Evolutionary conservation across 192 early-diverging fungal genomes (phyloP).

Genomic region (Obelidium mucronatum): DNA sequence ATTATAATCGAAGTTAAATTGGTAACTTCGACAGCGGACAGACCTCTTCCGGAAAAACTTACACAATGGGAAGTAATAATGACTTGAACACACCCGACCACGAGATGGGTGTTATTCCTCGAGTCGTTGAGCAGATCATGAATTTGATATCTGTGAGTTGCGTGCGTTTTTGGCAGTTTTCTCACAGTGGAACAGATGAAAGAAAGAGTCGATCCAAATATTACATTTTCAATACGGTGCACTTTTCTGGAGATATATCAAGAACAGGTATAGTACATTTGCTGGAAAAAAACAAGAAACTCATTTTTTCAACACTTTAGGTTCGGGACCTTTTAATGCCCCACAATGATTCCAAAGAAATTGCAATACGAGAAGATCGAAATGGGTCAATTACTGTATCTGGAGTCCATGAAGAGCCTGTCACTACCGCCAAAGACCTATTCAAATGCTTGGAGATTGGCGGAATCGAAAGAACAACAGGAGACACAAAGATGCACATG

Average conservation of each 20-base stretch:
- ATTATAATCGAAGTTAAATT: neutral
- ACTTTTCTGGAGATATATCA: slow-evolving; percentile 67
- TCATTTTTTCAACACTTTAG: neutral
- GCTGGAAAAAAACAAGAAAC: neutral
- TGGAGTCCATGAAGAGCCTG: slow-evolving; percentile 48
- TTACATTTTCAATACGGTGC: slow-evolving; percentile 44
- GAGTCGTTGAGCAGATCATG: slow-evolving; percentile 54
- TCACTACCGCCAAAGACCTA: slow-evolving; percentile 35
- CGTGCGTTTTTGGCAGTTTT: neutral
- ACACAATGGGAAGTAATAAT: slow-evolving; percentile 59
- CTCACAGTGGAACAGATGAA: slow-evolving; percentile 14
- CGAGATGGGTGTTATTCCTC: slow-evolving; percentile 56
- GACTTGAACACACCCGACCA: slow-evolving; percentile 29
- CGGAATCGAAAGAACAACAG: slow-evolving; percentile 52
- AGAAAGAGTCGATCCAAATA: slow-evolving; percentile 21
- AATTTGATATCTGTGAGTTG: slow-evolving; percentile 29
- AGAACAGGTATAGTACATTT: slow-evolving; percentile 48
- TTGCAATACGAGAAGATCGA: slow-evolving; percentile 55
- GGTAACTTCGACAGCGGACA: slow-evolving; percentile 46
- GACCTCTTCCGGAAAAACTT: slow-evolving; percentile 63
- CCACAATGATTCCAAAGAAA: slow-evolving; percentile 40
- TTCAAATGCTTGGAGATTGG: slow-evolving; percentile 51
- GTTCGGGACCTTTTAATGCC: slow-evolving; percentile 56
- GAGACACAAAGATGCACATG: slow-evolving; percentile 57
- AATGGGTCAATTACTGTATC: slow-evolving; percentile 50